Conservation (phyloP, 805 yeast species). For the Henningerozyma blattae region DNA sequence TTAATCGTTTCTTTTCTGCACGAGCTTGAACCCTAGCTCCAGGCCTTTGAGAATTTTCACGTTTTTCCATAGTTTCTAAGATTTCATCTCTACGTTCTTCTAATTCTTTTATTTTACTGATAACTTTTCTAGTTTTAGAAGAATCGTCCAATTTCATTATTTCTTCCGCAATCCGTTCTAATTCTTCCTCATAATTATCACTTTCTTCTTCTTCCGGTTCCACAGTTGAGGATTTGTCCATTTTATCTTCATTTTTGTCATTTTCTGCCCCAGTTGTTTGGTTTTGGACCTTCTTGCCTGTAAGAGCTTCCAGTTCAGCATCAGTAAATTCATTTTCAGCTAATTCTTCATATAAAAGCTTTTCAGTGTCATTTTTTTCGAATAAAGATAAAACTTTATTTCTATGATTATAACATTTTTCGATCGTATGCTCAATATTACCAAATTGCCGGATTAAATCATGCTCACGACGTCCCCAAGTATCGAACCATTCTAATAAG, state of each 20-base stretch:
- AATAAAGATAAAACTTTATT: constrained; percentile 39
- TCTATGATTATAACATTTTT: constrained; percentile 43
- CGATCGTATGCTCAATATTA: constrained; percentile 6
- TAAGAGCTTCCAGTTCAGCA: constrained; percentile 17
- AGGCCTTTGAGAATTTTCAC: constrained; percentile 8
- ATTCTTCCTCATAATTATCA: constrained; percentile 13
- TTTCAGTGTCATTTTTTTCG: constrained; percentile 31
- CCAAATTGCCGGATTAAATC: constrained; percentile 49
- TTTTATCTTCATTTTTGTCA: constrained; percentile 4
- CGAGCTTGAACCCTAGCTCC: constrained; percentile 15
- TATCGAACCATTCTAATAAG: constrained; percentile 56
- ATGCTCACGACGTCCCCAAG: constrained; percentile 65
- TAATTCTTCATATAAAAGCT: constrained; percentile 29
- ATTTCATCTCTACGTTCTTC: constrained; percentile 21
- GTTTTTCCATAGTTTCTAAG: constrained; percentile 9
- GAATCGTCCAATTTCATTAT: constrained; percentile 26
- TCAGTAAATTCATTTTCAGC: constrained; percentile 26
- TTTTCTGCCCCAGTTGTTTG: constrained; percentile 1
- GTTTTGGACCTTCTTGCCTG: constrained; percentile 2
- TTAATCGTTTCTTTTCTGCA: constrained; percentile 12
- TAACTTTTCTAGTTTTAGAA: constrained; percentile 17
- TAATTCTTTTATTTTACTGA: constrained; percentile 14
- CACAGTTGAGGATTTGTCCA: constrained; percentile 3
- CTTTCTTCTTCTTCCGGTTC: constrained; percentile 13
- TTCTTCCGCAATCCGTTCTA: constrained; percentile 26